Conservation (phyloP, 352 stramenopile genomes). For the Phytophthora uliginosa region DNA sequence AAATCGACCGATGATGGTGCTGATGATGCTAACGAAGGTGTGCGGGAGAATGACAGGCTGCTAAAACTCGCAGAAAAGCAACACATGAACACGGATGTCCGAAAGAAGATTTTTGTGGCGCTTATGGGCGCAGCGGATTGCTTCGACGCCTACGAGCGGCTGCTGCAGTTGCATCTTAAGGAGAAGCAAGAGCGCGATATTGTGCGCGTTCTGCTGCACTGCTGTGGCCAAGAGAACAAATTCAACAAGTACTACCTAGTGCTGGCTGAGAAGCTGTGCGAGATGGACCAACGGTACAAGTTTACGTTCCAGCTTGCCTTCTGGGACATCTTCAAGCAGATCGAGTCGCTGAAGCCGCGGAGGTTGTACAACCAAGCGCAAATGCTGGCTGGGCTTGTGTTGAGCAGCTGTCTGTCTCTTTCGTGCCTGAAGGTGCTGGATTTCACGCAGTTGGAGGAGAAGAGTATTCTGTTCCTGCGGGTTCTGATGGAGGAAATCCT, state of each 20-base stretch:
- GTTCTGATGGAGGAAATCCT: conserved; percentile 83
- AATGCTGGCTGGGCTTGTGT: conserved; percentile 85
- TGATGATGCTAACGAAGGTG: conserved; percentile 21
- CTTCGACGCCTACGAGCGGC: conserved; percentile 96
- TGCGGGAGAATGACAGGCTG: conserved; percentile 73
- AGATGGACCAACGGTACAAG: conserved; percentile 96
- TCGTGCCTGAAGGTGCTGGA: conserved; percentile 94
- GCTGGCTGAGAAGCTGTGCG: conserved; percentile 94
- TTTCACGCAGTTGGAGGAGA: conserved; percentile 91
- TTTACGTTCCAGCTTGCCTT: conserved; percentile 98
- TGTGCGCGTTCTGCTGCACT: conserved; percentile 97
- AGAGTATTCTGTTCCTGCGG: conserved; percentile 91
- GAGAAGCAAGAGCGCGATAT: conserved; percentile 95
- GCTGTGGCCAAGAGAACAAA: conserved; percentile 81
- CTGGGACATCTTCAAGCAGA: conserved; percentile 98
- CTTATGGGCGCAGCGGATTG: conserved; percentile 97
- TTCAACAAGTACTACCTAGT: conserved; percentile 98
- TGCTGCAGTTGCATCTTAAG: conserved; percentile 92
- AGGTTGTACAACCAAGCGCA: conserved; percentile 93
- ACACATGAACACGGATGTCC: conserved; percentile 98
- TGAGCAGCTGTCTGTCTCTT: conserved; percentile 71
- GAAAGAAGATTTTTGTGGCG: conserved; percentile 97
- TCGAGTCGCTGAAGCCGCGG: conserved; percentile 81
- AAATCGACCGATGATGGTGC: conserved; percentile 37
- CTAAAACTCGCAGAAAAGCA: conserved; percentile 95